phyloP scores from a whole-genome alignment of 1,284 basidiomycete genomes.

The Pseudozyma hubeiensis region DNA sequence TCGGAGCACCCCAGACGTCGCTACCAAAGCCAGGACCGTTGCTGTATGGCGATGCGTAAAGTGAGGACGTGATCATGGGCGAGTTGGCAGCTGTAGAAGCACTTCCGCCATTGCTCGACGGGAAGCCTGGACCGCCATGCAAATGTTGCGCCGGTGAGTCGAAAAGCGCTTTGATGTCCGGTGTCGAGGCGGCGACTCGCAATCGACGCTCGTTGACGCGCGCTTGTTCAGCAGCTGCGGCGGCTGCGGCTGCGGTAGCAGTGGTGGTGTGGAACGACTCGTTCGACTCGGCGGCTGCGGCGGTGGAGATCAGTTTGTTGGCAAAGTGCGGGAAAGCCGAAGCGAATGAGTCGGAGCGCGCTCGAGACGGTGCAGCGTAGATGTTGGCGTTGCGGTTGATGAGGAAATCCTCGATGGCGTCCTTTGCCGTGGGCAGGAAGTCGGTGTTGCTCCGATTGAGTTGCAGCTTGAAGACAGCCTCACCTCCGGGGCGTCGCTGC shows the following conservation, averaged over 20 bases:
- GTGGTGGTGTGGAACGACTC: slow-evolving; percentile 59
- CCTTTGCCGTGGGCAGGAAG: slow-evolving; percentile 86
- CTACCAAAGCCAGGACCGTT: slow-evolving; percentile 55
- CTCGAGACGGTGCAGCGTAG: slow-evolving; percentile 69
- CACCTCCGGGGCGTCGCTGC: slow-evolving; percentile 70
- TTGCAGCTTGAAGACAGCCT: slow-evolving; percentile 89
- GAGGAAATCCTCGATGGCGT: slow-evolving; percentile 92
- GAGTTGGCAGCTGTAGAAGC: slow-evolving; percentile 49
- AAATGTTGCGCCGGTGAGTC: slow-evolving; percentile 69
- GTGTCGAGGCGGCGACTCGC: slow-evolving; percentile 85
- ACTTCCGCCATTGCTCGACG: slow-evolving; percentile 26
- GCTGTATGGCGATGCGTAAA: slow-evolving; percentile 63
- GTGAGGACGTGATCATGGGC: slow-evolving; percentile 54
- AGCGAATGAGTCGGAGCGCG: slow-evolving; percentile 86
- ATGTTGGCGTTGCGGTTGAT: slow-evolving; percentile 78
- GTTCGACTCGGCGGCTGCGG: slow-evolving; percentile 51
- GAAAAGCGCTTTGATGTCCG: slow-evolving; percentile 94
- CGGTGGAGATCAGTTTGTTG: slow-evolving; percentile 78
- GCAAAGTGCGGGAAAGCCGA: slow-evolving; percentile 97
- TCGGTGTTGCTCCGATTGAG: slow-evolving; percentile 83
- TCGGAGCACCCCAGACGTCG: slow-evolving; percentile 65
- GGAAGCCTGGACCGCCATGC: slow-evolving; percentile 70
- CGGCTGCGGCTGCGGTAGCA: slow-evolving; percentile 15
- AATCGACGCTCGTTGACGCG: slow-evolving; percentile 80
- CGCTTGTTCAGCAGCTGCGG: slow-evolving; percentile 49